These are phyloP conservation scores for Curvularia verruculosa DNA, from an alignment of 2,329 filamentous ascomycete species.

Conservation along the genomic window DNA sequence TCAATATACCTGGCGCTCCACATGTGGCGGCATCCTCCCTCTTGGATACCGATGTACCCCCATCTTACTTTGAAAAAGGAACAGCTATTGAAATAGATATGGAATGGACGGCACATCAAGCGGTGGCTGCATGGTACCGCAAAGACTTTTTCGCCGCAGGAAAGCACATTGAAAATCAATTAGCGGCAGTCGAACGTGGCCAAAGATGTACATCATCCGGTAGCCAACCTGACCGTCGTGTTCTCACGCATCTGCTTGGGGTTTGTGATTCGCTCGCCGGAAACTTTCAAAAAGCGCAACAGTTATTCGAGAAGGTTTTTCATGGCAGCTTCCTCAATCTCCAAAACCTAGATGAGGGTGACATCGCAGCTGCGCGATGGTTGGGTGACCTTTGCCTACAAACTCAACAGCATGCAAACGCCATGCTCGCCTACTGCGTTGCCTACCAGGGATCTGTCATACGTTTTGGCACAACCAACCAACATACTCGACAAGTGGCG, in stretches of 20 bases:
- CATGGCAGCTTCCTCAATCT: conserved; percentile 29
- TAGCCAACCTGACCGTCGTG: conserved; percentile 33
- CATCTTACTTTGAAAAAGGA: conserved; percentile 15
- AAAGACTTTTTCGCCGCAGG: conserved; percentile 29
- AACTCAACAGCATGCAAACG: conserved; percentile 35
- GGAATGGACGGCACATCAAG: conserved; percentile 28
- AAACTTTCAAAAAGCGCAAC: conserved; percentile 38
- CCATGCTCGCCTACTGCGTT: conserved; percentile 38
- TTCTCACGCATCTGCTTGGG: conserved; percentile 38
- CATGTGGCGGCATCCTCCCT: neutral
- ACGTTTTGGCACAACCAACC: conserved; percentile 23
- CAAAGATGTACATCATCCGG: conserved; percentile 23
- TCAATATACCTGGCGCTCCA: neutral
- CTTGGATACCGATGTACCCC: neutral
- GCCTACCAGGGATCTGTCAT: conserved; percentile 33
- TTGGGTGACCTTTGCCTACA: conserved; percentile 43
- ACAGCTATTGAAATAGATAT: conserved; percentile 19
- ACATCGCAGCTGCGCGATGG: conserved; percentile 43
- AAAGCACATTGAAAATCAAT: conserved; percentile 31
- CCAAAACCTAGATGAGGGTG: conserved; percentile 36
- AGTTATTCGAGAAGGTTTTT: conserved; percentile 36
- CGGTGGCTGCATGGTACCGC: conserved; percentile 29
- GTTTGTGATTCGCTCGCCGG: conserved; percentile 36
- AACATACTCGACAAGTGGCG: conserved; percentile 23
- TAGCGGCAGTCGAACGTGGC: conserved; percentile 36